Percentiles rank a stretch among this genome's conserved stretches.
These are phyloP conservation scores for Cladorrhinum sp. DNA, from an alignment of 2,329 filamentous ascomycete genomes.

Conservation along the genomic window DNA sequence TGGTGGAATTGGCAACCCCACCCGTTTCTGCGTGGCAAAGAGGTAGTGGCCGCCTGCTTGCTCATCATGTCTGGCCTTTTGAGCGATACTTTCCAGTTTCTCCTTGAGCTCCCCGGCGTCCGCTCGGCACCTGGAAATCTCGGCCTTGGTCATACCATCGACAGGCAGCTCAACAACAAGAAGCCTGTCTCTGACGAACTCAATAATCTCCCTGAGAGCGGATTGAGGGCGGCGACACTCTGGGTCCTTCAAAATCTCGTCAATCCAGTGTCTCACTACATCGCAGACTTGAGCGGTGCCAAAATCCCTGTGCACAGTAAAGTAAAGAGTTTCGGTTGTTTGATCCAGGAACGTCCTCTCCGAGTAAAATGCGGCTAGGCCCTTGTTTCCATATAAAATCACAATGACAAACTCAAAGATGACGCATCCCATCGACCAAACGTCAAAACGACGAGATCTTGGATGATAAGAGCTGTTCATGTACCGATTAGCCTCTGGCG, in stretches of 20 bases:
- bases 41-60: background rate
- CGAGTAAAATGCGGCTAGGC: background rate
- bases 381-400: slow-evolving; percentile 5
- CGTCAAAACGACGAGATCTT: slow-evolving; percentile 11
- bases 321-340: background rate
- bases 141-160: slow-evolving; percentile 1
- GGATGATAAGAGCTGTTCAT: background rate
- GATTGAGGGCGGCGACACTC: background rate
- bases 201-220: background rate
- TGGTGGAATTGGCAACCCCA: background rate
- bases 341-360: background rate
- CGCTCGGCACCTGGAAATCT: slow-evolving; percentile 9
- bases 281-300: background rate
- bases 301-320: background rate
- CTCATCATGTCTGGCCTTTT: background rate
- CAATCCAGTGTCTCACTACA: background rate
- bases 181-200: slow-evolving; percentile 1
- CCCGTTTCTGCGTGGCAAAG: background rate
- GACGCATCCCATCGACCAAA: slow-evolving; percentile 15
- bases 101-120: slow-evolving; percentile 1
- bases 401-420: slow-evolving; percentile 12
- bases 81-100: background rate
- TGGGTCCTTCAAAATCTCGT: background rate
- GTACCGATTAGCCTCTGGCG: slow-evolving; percentile 1
- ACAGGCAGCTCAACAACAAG: background rate